Conservation (phyloP, 2,329 filamentous ascomycete genomes). For the Aspergillus tubingensis region DNA sequence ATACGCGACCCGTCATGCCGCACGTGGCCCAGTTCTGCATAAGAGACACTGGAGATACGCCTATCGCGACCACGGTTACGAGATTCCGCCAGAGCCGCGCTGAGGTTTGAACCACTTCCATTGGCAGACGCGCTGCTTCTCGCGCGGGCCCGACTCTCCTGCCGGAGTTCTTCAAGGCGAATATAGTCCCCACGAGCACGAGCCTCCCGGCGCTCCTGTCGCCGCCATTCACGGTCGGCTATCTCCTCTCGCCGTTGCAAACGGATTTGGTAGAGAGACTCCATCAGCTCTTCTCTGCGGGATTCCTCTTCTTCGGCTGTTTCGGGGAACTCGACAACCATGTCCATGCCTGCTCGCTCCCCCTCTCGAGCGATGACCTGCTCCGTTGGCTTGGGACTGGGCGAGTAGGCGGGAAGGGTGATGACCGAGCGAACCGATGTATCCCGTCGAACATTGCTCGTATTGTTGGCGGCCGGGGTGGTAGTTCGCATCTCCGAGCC, state of each 20-base stretch:
- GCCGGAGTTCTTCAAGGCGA: slow-evolving; percentile 65
- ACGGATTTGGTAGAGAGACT: slow-evolving; percentile 85
- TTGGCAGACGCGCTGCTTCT: slow-evolving; percentile 29
- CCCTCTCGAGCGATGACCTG: slow-evolving; percentile 84
- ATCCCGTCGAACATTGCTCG: slow-evolving; percentile 67
- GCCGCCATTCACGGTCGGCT: slow-evolving; percentile 74
- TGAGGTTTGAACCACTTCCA: slow-evolving; percentile 39
- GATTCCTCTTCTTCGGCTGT: slow-evolving; percentile 76
- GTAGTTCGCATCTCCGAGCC: slow-evolving; percentile 32
- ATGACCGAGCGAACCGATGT: slow-evolving; percentile 91
- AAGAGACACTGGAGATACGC: slow-evolving; percentile 51
- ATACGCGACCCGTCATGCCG: slow-evolving; percentile 53
- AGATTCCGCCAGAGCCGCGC: slow-evolving; percentile 45
- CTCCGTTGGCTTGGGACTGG: slow-evolving; percentile 71
- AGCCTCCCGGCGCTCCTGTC: slow-evolving; percentile 70
- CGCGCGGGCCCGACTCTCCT: slow-evolving; percentile 57
- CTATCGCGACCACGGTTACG: slow-evolving; percentile 46
- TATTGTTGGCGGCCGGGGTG: slow-evolving; percentile 11
- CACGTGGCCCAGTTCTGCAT: slow-evolving; percentile 50
- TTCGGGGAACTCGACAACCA: slow-evolving; percentile 82
- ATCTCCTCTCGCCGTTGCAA: slow-evolving; percentile 72
- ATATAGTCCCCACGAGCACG: slow-evolving; percentile 68
- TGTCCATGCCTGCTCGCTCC: slow-evolving; percentile 87
- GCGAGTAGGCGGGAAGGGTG: slow-evolving; percentile 84
- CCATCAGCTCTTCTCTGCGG: slow-evolving; percentile 87